These are phyloP conservation scores for Plenodomus lindquistii DNA, from an alignment of 2,329 filamentous ascomycete genomes.

Conservation along the genomic window DNA sequence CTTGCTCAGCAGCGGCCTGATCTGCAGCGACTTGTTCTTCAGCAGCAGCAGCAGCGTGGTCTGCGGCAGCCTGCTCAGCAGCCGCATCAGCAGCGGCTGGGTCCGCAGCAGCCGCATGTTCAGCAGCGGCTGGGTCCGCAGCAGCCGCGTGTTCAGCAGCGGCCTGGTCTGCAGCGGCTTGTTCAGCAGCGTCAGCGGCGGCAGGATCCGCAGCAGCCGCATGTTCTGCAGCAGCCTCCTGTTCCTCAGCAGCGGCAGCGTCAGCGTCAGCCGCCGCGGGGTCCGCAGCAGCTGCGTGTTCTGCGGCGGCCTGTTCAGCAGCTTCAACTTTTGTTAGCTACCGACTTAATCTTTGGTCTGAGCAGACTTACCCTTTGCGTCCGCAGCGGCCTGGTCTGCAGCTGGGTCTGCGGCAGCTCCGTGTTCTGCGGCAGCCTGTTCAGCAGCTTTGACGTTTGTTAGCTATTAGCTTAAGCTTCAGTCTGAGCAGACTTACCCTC, in stretches of 20 bases:
- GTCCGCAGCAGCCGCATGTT: slow-evolving; percentile 2
- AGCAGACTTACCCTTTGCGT: neutral
- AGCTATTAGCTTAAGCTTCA: neutral
- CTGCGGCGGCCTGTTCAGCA: neutral
- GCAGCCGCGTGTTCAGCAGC: neutral
- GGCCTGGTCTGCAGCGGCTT: neutral
- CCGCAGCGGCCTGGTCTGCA: slow-evolving; percentile 2
- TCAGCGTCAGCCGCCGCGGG: too few species aligned
- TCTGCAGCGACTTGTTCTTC: slow-evolving; percentile 3
- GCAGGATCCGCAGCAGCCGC: too few species aligned
- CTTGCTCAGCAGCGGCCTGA: neutral
- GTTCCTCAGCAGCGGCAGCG: slow-evolving; percentile 1
- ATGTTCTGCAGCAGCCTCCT: slow-evolving; percentile 6
- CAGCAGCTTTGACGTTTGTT: neutral
- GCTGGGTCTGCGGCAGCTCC: slow-evolving; percentile 5
- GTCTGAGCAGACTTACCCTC: neutral
- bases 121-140: neutral
- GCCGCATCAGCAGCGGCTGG: slow-evolving; percentile 2
- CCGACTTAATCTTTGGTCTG: too few species aligned
- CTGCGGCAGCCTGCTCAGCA: slow-evolving; percentile 2
- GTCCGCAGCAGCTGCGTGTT: too few species aligned
- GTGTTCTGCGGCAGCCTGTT: slow-evolving; percentile 1
- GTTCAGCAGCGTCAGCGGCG: neutral
- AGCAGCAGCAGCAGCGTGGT: neutral
- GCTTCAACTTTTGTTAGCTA: neutral